Percentiles rank a stretch among this genome's conserved stretches.
phyloP scores from a whole-genome alignment of 345 rosid genomes.

The Raphanus sativus region DNA sequence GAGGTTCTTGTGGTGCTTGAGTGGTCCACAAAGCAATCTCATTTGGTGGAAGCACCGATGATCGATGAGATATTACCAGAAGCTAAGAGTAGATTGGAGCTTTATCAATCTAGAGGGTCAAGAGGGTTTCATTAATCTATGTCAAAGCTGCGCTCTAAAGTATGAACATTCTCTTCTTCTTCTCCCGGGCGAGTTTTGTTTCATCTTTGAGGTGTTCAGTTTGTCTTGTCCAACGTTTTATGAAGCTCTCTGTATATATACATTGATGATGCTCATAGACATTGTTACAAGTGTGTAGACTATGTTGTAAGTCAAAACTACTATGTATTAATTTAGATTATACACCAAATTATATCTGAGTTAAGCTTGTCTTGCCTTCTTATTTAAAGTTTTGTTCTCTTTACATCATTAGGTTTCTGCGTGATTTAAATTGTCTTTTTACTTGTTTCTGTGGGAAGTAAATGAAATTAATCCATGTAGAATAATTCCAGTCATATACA shows the following conservation, averaged over 20 bases:
- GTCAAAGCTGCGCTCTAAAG: constrained; percentile 10
- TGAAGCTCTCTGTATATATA: constrained; percentile 27
- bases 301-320: constrained; percentile 1
- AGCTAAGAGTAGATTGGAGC: constrained; percentile 67
- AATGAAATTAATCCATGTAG: neutral
- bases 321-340: constrained; percentile 8
- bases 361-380: neutral
- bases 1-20: constrained; percentile 71
- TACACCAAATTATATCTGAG: neutral
- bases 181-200: neutral
- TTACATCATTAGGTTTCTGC: neutral
- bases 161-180: constrained; percentile 7
- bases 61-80: constrained; percentile 56
- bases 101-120: constrained; percentile 75
- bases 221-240: neutral
- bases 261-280: constrained; percentile 30
- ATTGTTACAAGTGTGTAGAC: constrained; percentile 25
- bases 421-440: neutral
- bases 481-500: neutral
- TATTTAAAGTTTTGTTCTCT: neutral
- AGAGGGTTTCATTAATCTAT: constrained; percentile 50
- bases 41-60: constrained; percentile 45
- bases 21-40: constrained; percentile 72
- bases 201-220: neutral
- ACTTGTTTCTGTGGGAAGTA: neutral